Evolutionary conservation across 1,284 basidiomycete genomes (phyloP).

Genomic region (Tilletia caries): DNA sequence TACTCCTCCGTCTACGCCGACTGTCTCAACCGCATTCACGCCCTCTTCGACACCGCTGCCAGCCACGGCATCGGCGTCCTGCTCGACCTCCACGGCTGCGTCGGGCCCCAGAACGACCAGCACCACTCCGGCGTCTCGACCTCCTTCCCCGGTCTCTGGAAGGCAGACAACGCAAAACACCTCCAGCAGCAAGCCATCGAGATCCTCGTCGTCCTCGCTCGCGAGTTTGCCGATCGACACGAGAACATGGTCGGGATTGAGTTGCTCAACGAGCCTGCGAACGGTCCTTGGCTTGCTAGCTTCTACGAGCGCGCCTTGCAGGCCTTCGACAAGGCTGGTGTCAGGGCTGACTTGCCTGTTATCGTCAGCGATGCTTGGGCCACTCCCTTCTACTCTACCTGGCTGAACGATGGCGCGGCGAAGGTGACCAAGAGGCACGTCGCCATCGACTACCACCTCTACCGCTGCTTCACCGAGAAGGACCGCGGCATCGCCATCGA

Average conservation of each 20-base stretch:
- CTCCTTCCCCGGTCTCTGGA: conserved; percentile 46
- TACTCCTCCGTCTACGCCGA: conserved; percentile 65
- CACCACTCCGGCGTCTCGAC: conserved; percentile 47
- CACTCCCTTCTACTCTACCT: conserved; percentile 66
- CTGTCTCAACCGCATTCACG: conserved; percentile 70
- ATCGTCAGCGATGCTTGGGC: conserved; percentile 74
- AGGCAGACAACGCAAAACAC: conserved; percentile 37
- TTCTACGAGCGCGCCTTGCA: conserved; percentile 62
- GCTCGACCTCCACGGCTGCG: conserved; percentile 64
- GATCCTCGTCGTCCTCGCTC: conserved; percentile 61
- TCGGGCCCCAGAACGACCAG: conserved; percentile 61
- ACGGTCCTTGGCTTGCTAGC: conserved; percentile 59
- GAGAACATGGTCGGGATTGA: conserved; percentile 76
- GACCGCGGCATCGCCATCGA: conserved; percentile 64
- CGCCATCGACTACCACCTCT: conserved; percentile 78
- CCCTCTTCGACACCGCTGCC: conserved; percentile 66
- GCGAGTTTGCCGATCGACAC: conserved; percentile 51
- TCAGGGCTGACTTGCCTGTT: conserved; percentile 60
- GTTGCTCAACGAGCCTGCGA: conserved; percentile 77
- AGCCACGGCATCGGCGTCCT: conserved; percentile 71
- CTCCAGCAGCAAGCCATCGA: conserved; percentile 59
- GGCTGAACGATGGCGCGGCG: conserved; percentile 53
- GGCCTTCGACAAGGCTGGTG: conserved; percentile 57
- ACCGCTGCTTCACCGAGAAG: conserved; percentile 70
- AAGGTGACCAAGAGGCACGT: conserved; percentile 48